Percentiles rank a stretch among this genome's conserved stretches.
These are phyloP conservation scores for Xylaria bambusicola DNA, from an alignment of 495 filamentous ascomycete genomes.

Conservation along the genomic window DNA sequence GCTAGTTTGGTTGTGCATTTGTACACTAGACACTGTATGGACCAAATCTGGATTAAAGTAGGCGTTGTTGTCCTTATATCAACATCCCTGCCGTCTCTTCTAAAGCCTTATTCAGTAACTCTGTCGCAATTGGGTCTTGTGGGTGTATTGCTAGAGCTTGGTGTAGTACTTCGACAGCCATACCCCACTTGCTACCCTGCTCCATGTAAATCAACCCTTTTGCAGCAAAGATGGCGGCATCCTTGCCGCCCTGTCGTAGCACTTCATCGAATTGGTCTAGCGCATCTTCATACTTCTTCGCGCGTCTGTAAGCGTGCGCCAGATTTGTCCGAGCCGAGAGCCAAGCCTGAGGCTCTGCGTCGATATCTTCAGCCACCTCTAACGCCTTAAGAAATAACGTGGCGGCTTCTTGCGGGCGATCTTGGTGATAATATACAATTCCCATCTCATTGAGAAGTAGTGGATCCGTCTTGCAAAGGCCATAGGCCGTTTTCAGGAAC, in stretches of 20 bases:
- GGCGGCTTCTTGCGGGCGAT: constrained; percentile 70
- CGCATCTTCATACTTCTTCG: constrained; percentile 68
- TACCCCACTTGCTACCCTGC: constrained; percentile 57
- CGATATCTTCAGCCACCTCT: constrained; percentile 72
- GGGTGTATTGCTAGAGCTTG: constrained; percentile 72
- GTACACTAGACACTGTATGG: background rate
- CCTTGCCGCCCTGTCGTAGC: constrained; percentile 71
- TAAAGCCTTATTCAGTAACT: constrained; percentile 71
- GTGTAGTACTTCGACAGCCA: constrained; percentile 68
- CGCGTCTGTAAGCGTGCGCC: constrained; percentile 79
- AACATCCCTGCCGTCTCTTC: constrained; percentile 58
- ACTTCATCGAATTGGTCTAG: constrained; percentile 81
- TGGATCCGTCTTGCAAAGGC: constrained; percentile 75
- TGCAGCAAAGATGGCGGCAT: constrained; percentile 68
- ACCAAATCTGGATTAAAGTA: background rate
- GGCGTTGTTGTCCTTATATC: constrained; percentile 5
- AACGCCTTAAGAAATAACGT: constrained; percentile 75
- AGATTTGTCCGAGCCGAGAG: constrained; percentile 85
- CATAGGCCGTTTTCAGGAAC: constrained; percentile 85
- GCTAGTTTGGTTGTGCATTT: background rate
- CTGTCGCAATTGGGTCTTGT: constrained; percentile 73
- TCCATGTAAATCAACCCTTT: constrained; percentile 77
- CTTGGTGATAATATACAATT: constrained; percentile 90
- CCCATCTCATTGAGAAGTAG: constrained; percentile 94
- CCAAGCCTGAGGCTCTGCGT: constrained; percentile 81